A percentile compares a stretch with the other conserved stretches of the same genome.
phyloP scores from a whole-genome alignment of 2,329 filamentous ascomycete genomes.

The Trichoderma afroharzianum region DNA sequence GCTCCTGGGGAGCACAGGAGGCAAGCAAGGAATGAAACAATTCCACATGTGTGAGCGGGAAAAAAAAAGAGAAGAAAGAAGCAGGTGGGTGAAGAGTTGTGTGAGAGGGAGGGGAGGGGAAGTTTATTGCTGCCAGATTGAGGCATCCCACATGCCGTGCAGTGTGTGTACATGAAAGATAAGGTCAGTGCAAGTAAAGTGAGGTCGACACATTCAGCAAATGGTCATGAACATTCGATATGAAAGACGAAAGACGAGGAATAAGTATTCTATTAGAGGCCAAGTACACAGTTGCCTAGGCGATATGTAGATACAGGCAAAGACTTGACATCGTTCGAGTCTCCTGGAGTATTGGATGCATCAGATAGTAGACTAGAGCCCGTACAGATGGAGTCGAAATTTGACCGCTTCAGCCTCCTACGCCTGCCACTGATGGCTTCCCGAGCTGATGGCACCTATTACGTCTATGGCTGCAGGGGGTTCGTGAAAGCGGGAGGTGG shows the following conservation, averaged over 20 bases:
- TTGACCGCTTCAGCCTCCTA: conserved; percentile 4
- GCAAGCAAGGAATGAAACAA: background rate
- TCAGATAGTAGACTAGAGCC: background rate
- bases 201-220: background rate
- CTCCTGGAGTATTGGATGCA: background rate
- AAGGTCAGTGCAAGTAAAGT: background rate
- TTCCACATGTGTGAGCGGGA: background rate
- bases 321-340: background rate
- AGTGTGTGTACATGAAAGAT: background rate
- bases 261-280: background rate
- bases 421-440: conserved; percentile 3
- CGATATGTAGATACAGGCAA: background rate
- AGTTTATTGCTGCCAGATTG: background rate
- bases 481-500: conserved; percentile 5
- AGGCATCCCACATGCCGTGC: background rate
- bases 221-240: background rate
- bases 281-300: background rate
- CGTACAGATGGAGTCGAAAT: background rate
- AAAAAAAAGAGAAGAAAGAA: background rate
- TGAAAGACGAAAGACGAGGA: background rate
- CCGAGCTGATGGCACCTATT: conserved; percentile 18
- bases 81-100: background rate
- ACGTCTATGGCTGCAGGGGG: conserved; percentile 18
- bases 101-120: background rate
- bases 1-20: background rate